Percentiles rank a stretch among this genome's conserved stretches.
phyloP scores from a whole-genome alignment of 192 early-diverging fungal genomes.

The Umbelopsis ramanniana region DNA sequence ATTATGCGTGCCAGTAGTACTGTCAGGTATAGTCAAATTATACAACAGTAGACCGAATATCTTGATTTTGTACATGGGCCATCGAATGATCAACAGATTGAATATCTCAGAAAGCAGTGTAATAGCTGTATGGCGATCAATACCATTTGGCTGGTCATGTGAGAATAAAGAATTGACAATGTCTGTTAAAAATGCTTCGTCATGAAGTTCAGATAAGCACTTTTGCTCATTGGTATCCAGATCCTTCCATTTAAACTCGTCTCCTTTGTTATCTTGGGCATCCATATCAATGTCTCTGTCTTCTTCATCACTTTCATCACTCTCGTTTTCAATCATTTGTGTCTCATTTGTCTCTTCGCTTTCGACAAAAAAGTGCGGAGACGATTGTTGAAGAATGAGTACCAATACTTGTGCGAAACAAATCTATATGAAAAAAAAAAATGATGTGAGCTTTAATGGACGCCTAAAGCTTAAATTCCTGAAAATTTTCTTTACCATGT shows the following conservation, averaged over 20 bases:
- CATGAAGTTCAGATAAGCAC: background rate
- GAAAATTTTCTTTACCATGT: conserved; percentile 20
- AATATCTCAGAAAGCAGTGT: conserved; percentile 51
- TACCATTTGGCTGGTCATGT: too few relatives aligned
- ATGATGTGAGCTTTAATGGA: background rate
- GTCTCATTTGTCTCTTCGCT: conserved; percentile 12
- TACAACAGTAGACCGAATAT: conserved; percentile 58
- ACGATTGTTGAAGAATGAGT: conserved; percentile 22
- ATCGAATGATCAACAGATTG: conserved; percentile 57
- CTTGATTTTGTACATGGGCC: conserved; percentile 55
- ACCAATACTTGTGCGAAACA: conserved; percentile 42
- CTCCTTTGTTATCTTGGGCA: conserved; percentile 23
- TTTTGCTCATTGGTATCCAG: background rate
- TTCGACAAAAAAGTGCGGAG: conserved; percentile 24
- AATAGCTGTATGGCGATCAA: background rate
- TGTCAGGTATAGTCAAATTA: conserved; percentile 2
- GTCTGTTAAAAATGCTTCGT: background rate
- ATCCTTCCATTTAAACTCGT: background rate
- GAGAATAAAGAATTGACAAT: background rate
- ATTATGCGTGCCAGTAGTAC: background rate
- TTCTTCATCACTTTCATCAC: conserved; percentile 39
- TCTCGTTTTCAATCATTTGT: conserved; percentile 37
- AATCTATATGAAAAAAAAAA: conserved; percentile 20
- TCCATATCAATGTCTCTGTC: conserved; percentile 47
- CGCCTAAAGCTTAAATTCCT: background rate